Conservation (phyloP, 306 rosid genomes). For the Citrullus colocynthis region DNA sequence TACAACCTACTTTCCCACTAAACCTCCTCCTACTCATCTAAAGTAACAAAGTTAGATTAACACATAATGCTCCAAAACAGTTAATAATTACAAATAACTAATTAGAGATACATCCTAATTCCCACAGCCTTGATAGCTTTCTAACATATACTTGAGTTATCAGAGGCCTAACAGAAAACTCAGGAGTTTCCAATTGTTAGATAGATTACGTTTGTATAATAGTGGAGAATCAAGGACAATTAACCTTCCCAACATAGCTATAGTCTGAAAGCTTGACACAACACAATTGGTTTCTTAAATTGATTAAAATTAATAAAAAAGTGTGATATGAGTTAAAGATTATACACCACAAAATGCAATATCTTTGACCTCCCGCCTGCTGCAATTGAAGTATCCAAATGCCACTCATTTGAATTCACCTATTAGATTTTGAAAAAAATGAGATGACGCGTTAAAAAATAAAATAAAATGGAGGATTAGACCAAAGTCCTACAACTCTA, state of each 20-base stretch:
- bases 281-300: not conserved
- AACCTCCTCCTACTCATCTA: not conserved
- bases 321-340: constrained; percentile 36
- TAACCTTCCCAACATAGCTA: not conserved
- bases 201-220: not conserved
- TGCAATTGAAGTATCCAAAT: constrained; percentile 90
- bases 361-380: constrained; percentile 98
- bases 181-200: not conserved
- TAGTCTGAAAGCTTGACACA: not conserved
- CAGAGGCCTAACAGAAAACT: not conserved
- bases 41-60: not conserved
- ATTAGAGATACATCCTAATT: not conserved
- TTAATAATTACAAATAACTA: not conserved
- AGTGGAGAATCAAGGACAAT: not conserved
- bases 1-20: not conserved
- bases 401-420: constrained; percentile 98
- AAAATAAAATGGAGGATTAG: not conserved
- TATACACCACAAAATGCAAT: constrained; percentile 95
- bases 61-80: not conserved
- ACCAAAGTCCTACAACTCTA: not conserved
- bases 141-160: not conserved
- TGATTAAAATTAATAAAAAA: not conserved
- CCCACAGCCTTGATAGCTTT: not conserved
- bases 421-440: constrained; percentile 18
- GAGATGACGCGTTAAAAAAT: not conserved